Conservation (phyloP, 2,329 filamentous ascomycete species). For the Sclerotinia minor region DNA sequence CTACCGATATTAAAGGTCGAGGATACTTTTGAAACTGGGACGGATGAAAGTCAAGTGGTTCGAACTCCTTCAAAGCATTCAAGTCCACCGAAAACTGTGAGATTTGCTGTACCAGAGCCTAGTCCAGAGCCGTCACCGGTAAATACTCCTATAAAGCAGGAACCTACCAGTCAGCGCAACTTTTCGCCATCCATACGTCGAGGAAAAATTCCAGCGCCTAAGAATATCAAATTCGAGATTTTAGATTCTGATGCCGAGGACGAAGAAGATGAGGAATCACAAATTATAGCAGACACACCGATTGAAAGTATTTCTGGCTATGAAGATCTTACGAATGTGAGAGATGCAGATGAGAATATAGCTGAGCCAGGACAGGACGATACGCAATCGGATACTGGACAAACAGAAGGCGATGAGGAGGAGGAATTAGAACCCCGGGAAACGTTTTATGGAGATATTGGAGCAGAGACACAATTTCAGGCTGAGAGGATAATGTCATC, state of each 20-base stretch:
- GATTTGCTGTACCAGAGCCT: constrained; percentile 33
- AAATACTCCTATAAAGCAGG: constrained; percentile 20
- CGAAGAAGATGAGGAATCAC: constrained; percentile 21
- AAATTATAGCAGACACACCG: constrained; percentile 8
- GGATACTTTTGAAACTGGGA: constrained; percentile 36
- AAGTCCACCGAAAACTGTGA: constrained; percentile 38
- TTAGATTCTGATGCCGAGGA: constrained; percentile 38
- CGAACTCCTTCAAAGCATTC: constrained; percentile 33
- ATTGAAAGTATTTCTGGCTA: not conserved
- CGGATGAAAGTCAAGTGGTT: constrained; percentile 31
- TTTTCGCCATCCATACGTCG: not conserved
- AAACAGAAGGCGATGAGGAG: not conserved
- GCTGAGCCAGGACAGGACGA: not conserved
- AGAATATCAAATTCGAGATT: constrained; percentile 33
- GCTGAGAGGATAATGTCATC: constrained; percentile 27
- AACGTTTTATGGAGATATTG: constrained; percentile 39
- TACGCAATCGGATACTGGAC: not conserved
- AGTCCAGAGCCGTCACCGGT: constrained; percentile 22
- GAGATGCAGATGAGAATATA: not conserved
- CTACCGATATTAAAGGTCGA: constrained; percentile 34
- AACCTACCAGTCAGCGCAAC: not conserved
- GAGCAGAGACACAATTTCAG: constrained; percentile 35
- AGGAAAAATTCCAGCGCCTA: constrained; percentile 1
- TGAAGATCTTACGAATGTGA: not conserved
- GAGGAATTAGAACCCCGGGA: constrained; percentile 28